A percentile compares a stretch with the other conserved stretches of the same genome.
Evolutionary conservation across 2,329 filamentous ascomycete species (phyloP).

Genomic region (Penicillium crustosum): DNA sequence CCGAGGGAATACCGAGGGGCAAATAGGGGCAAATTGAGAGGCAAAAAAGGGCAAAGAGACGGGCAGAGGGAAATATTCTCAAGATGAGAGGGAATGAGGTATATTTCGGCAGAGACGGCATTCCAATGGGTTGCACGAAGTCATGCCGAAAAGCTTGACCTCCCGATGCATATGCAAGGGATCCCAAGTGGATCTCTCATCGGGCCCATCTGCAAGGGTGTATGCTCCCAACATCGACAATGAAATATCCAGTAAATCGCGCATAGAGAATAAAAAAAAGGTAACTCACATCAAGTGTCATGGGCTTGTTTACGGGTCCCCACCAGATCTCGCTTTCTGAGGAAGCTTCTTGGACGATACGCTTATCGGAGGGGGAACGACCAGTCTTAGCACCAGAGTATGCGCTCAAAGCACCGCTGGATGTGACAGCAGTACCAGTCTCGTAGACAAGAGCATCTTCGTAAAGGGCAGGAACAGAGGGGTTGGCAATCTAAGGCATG

Average conservation of each 20-base stretch:
- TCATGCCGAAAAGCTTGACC: constrained; percentile 28
- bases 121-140: constrained; percentile 6
- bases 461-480: constrained; percentile 91
- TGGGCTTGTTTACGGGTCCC: constrained; percentile 99
- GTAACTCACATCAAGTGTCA: constrained; percentile 84
- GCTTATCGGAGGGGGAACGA: constrained; percentile 94
- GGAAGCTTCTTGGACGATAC: constrained; percentile 85
- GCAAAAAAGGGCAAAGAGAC: not conserved
- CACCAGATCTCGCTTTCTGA: constrained; percentile 97
- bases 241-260: constrained; percentile 20
- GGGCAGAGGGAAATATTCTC: not conserved
- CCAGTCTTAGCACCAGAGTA: constrained; percentile 99
- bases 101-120: constrained; percentile 1
- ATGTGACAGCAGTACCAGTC: constrained; percentile 95
- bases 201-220: constrained; percentile 23
- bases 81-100: not conserved
- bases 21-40: constrained; percentile 2
- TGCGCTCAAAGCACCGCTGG: constrained; percentile 88
- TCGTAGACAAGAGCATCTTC: constrained; percentile 99
- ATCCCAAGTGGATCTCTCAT: constrained; percentile 21
- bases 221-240: constrained; percentile 10
- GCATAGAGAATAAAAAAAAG: constrained; percentile 10
- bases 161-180: constrained; percentile 28
- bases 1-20: not conserved
- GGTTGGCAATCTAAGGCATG: constrained; percentile 69